Evolutionary conservation across 805 yeast species (phyloP).

Genomic region (Kodamaea neixiangensis): DNA sequence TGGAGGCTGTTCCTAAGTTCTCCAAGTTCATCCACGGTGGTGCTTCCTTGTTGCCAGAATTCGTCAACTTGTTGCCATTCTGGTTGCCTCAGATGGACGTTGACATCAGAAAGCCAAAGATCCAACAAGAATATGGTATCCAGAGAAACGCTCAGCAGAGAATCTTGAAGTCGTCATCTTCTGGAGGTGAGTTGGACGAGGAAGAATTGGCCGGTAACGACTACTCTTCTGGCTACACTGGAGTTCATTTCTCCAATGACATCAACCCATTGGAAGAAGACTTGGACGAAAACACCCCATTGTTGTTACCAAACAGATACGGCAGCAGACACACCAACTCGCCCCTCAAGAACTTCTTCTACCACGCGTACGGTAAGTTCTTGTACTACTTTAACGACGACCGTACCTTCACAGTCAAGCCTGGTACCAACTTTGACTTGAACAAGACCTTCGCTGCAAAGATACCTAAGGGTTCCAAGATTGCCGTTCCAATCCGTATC

Average conservation of each 20-base stretch:
- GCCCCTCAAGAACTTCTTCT: conserved; percentile 36
- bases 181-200: conserved; percentile 66
- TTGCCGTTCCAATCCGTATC: conserved; percentile 91
- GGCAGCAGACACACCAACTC: conserved; percentile 25
- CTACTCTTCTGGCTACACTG: conserved; percentile 30
- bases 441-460: conserved; percentile 48
- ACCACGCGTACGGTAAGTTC: conserved; percentile 35
- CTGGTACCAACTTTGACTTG: conserved; percentile 47
- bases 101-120: conserved; percentile 88
- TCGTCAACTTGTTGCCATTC: conserved; percentile 83
- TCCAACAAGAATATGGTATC: conserved; percentile 61
- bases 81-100: conserved; percentile 98
- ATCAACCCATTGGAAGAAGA: conserved; percentile 50
- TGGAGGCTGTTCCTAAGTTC: conserved; percentile 97
- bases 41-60: conserved; percentile 85
- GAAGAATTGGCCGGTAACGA: conserved; percentile 60
- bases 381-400: conserved; percentile 46
- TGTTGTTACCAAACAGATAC: conserved; percentile 42
- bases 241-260: conserved; percentile 47
- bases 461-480: conserved; percentile 87
- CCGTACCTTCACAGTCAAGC: conserved; percentile 45
- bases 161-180: conserved; percentile 31
- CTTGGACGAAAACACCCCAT: conserved; percentile 48
- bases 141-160: conserved; percentile 44
- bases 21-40: conserved; percentile 97